Percentiles rank a stretch among this genome's conserved stretches.
phyloP scores from a whole-genome alignment of 345 rosid species.

The Sapria himalayana region DNA sequence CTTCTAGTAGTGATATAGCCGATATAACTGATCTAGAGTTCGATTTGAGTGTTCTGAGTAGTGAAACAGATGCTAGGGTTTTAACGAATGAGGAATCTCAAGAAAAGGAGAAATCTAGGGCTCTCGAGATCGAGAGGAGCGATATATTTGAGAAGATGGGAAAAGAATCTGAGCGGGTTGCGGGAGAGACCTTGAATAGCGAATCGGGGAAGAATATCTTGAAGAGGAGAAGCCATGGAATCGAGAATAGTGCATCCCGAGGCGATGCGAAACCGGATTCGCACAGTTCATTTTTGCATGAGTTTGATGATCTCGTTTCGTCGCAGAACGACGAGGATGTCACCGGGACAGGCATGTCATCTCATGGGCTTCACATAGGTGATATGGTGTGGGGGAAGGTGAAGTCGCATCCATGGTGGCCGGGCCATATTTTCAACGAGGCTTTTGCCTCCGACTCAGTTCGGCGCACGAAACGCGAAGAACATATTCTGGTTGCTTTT shows the following conservation, averaged over 20 bases:
- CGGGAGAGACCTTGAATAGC: background rate
- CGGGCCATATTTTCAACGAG: constrained; percentile 90
- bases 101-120: constrained; percentile 13
- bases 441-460: constrained; percentile 66
- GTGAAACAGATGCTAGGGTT: constrained; percentile 9
- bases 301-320: constrained; percentile 82
- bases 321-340: constrained; percentile 32
- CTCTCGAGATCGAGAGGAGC: constrained; percentile 11
- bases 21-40: constrained; percentile 11
- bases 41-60: constrained; percentile 8
- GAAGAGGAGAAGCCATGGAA: constrained; percentile 8
- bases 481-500: constrained; percentile 79
- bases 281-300: constrained; percentile 46
- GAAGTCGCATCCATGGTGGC: constrained; percentile 99
- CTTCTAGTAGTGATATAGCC: constrained; percentile 8
- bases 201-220: background rate
- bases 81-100: constrained; percentile 14
- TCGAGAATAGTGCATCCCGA: constrained; percentile 2
- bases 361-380: constrained; percentile 70
- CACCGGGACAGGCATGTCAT: constrained; percentile 43
- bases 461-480: constrained; percentile 62
- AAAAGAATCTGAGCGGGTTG: background rate
- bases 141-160: background rate
- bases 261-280: constrained; percentile 12
- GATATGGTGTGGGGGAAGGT: constrained; percentile 99